A percentile compares a stretch with the other conserved stretches of the same genome.
phyloP scores from a whole-genome alignment of 345 rosid species.

The Melastoma malabathricum region DNA sequence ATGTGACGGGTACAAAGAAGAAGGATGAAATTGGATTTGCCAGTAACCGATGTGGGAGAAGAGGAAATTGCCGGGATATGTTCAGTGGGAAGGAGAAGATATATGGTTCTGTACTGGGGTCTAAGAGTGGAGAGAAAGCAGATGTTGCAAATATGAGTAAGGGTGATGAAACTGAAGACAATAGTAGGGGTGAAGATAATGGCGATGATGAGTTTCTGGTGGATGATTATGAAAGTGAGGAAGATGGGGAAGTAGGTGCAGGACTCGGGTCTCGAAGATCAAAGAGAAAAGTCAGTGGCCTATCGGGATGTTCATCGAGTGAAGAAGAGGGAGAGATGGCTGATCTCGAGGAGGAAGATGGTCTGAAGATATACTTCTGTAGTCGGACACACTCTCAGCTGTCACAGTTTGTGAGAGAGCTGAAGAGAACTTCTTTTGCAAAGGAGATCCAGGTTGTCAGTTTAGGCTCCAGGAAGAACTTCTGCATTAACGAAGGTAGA shows the following conservation, averaged over 20 bases:
- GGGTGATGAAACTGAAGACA: slow-evolving; percentile 20
- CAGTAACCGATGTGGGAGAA: slow-evolving; percentile 14
- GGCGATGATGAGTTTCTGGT: slow-evolving; percentile 52
- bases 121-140: slow-evolving; percentile 14
- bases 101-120: slow-evolving; percentile 10
- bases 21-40: background rate
- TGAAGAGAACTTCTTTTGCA: slow-evolving; percentile 58
- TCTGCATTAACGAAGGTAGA: slow-evolving; percentile 78
- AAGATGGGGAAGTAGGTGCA: slow-evolving; percentile 26
- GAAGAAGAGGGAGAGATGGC: slow-evolving; percentile 40
- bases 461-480: slow-evolving; percentile 74
- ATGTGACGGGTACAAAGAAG: slow-evolving; percentile 10
- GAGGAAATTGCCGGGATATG: slow-evolving; percentile 13
- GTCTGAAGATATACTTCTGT: slow-evolving; percentile 60
- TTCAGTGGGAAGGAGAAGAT: slow-evolving; percentile 13
- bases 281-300: slow-evolving; percentile 42
- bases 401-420: slow-evolving; percentile 71
- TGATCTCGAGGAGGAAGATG: slow-evolving; percentile 22
- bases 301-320: slow-evolving; percentile 39
- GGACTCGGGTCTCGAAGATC: slow-evolving; percentile 7
- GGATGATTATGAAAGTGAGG: slow-evolving; percentile 82
- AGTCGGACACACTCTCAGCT: slow-evolving; percentile 95
- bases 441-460: slow-evolving; percentile 40
- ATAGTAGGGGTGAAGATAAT: no score
- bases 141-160: slow-evolving; percentile 9